phyloP scores from a whole-genome alignment of 495 filamentous ascomycete genomes.

The Penicillium bialowiezense region DNA sequence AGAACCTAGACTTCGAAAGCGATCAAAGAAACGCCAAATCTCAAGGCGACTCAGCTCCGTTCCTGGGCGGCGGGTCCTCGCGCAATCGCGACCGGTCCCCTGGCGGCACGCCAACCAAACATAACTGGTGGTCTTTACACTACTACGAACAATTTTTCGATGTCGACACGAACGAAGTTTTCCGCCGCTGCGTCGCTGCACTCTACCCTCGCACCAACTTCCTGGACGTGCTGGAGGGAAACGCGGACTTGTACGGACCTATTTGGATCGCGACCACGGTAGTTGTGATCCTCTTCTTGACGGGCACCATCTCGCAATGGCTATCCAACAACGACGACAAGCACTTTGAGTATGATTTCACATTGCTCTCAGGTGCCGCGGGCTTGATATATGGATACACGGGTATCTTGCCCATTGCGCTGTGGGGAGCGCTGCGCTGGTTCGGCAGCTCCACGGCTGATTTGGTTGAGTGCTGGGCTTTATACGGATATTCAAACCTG shows the following conservation, averaged over 20 bases:
- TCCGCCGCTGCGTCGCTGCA: constrained; percentile 77
- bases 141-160: constrained; percentile 99
- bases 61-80: constrained; percentile 55
- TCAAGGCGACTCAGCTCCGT: constrained; percentile 55
- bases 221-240: constrained; percentile 94
- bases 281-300: constrained; percentile 89
- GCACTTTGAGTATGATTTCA: constrained; percentile 85
- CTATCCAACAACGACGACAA: constrained; percentile 57
- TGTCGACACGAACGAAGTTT: constrained; percentile 86
- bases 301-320: constrained; percentile 91
- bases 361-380: constrained; percentile 74
- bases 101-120: constrained; percentile 61
- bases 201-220: constrained; percentile 90
- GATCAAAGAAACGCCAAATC: constrained; percentile 56
- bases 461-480: constrained; percentile 85
- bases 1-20: constrained; percentile 50
- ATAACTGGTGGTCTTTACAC: constrained; percentile 83
- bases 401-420: constrained; percentile 70
- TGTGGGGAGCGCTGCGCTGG: constrained; percentile 91
- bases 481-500: constrained; percentile 94
- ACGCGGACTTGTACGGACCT: constrained; percentile 92
- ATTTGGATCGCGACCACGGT: constrained; percentile 99
- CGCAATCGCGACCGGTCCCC: constrained; percentile 42
- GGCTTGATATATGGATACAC: constrained; percentile 95
- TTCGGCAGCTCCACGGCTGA: constrained; percentile 80